Evolutionary conservation across 805 yeast species (phyloP), one percentile per base, ranked within the genome.

Genomic region (Kluyveromyces lactis): DNA sequence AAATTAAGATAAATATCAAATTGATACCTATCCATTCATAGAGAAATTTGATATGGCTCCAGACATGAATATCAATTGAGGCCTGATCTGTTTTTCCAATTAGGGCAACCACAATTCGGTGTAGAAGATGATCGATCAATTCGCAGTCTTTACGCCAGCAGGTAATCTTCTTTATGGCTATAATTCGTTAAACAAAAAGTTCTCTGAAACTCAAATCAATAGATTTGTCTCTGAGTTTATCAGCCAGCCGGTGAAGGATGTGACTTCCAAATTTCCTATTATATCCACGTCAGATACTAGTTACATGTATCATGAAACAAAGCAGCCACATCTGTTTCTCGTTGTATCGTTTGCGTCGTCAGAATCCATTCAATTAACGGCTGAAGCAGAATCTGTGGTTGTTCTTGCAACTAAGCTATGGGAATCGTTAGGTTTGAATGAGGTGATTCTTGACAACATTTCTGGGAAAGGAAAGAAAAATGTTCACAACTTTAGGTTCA

Each of bases 311-410:
- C 42, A 50, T 38, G 50, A 56, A 16, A 69, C 50, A 15, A 58
- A 53, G 35, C 57, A 55, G 32, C 64, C 64, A 2, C 58, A 54
- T 26, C 26, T 60, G 21, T 52, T 50, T 35, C 57, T 52, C 38
- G 67, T 44, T 58, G 69, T 27, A 62, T 67, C 62, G 63, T 76
- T 31, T 61, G 77, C 45, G 50, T 34, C 37, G 9, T 70, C 40
- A 50, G 65, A 39, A 64, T 68, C 50, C 29, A 58, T 69, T 15
- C 68, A 65, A 17, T 43, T 75, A n/a, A 63, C 68, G 26, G 66
- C 64, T 30, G 71, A 62, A 15, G 65, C 74, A 40, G 60, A 66
- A 15, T 67, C 68, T 34, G 61, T 75, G 1, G 58, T 70, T 11
- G 50, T 55, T 10, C 48, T 64, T 4, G 67, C 64, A 1, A 39